phyloP scores from a whole-genome alignment of 805 yeast genomes.

The Kazachstania bromeliacearum region DNA sequence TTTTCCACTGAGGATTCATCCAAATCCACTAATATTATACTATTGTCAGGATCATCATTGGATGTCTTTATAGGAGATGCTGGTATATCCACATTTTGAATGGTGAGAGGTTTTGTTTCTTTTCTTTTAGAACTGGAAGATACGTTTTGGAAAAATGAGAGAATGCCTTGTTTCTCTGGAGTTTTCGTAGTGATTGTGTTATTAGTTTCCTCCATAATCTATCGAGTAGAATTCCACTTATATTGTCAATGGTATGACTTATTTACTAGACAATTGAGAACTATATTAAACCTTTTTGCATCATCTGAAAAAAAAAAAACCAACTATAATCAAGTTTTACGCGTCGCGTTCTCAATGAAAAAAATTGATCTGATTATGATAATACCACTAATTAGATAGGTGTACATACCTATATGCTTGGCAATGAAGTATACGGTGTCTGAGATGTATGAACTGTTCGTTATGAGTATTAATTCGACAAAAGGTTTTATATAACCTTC shows the following conservation, averaged over 20 bases:
- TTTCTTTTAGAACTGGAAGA: not conserved
- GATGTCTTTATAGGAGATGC: no score
- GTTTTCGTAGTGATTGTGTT: constrained; percentile 2
- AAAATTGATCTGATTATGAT: no score
- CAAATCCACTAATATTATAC: no score
- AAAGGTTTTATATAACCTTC: no score
- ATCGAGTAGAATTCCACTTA: not conserved
- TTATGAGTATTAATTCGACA: no score
- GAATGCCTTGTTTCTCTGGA: constrained; percentile 14
- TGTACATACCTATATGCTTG: not conserved
- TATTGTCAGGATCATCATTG: no score
- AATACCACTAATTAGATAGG: not conserved
- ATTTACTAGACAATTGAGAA: not conserved
- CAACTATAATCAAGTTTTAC: no score
- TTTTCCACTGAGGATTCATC: not conserved
- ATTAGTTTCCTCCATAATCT: not conserved
- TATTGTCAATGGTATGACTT: not conserved
- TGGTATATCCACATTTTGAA: no score
- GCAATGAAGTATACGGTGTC: not conserved
- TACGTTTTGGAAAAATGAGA: constrained; percentile 19
- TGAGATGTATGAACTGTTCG: no score
- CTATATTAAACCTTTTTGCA: not conserved
- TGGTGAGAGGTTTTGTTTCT: not conserved
- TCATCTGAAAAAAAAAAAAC: not conserved
- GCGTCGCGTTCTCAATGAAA: not conserved